phyloP scores from a whole-genome alignment of 768 basidiomycete species.

The Rhizopogon vesiculosus region DNA sequence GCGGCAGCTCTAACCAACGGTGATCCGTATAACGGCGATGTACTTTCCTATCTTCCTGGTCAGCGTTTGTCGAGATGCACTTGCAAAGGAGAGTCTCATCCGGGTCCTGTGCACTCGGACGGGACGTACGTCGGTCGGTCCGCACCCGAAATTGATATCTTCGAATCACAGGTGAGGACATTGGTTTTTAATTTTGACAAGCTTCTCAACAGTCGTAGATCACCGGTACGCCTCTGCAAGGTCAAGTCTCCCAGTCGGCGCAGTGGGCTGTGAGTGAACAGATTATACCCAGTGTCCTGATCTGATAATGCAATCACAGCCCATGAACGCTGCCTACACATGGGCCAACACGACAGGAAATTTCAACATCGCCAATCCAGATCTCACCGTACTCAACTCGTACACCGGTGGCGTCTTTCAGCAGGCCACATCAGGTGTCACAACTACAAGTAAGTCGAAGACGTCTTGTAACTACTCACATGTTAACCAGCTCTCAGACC shows the following conservation, averaged over 20 bases:
- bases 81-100: slow-evolving; percentile 80
- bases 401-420: slow-evolving; percentile 79
- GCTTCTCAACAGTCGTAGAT: slow-evolving; percentile 21
- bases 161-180: slow-evolving; percentile 68
- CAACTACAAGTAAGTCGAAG: slow-evolving; percentile 46
- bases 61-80: slow-evolving; percentile 88
- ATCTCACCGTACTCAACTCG: slow-evolving; percentile 50
- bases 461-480: neutral
- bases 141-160: slow-evolving; percentile 88
- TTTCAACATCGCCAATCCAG: slow-evolving; percentile 48
- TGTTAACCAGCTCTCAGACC: slow-evolving; percentile 38
- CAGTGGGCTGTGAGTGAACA: slow-evolving; percentile 66
- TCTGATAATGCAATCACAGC: slow-evolving; percentile 37
- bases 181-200: neutral
- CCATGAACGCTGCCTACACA: slow-evolving; percentile 68
- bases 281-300: neutral
- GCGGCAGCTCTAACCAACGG: slow-evolving; percentile 56
- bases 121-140: slow-evolving; percentile 78
- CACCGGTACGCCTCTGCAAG: slow-evolving; percentile 31
- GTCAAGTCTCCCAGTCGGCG: slow-evolving; percentile 77
- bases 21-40: slow-evolving; percentile 44
- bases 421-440: slow-evolving; percentile 75
- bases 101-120: slow-evolving; percentile 75
- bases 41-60: slow-evolving; percentile 81
- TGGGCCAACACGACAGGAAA: slow-evolving; percentile 67